Percentiles rank a stretch among this genome's conserved stretches.
Conservation (phyloP, 805 yeast genomes). For the Suhomyces tanzawaensis region DNA sequence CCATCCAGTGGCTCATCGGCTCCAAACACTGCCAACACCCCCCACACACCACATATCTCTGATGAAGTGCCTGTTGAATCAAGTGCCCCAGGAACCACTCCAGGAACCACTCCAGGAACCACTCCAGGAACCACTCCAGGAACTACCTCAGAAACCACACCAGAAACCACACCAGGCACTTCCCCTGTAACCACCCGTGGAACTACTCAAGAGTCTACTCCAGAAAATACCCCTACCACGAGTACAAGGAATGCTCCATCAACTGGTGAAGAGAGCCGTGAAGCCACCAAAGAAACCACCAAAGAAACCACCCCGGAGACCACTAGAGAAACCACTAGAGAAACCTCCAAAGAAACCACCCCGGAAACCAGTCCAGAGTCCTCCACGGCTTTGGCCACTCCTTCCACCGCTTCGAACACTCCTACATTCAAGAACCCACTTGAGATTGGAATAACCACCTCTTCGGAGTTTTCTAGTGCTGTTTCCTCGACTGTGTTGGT, state of each 20-base stretch:
- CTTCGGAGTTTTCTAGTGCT: conserved; percentile 1
- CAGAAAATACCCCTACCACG: conserved; percentile 1
- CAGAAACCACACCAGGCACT: conserved; percentile 2
- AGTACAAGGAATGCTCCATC: neutral
- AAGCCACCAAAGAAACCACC: too few species aligned
- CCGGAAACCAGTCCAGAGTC: neutral
- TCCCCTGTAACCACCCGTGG: neutral
- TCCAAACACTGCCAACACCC: neutral
- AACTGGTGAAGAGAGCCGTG: too few species aligned
- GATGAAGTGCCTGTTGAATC: too few species aligned
- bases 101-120: too few species aligned
- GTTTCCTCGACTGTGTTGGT: neutral
- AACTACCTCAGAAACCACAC: conserved; percentile 2
- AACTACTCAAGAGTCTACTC: neutral
- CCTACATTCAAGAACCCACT: neutral
- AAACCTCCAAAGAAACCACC: conserved; percentile 1
- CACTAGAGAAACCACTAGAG: neutral
- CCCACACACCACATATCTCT: neutral
- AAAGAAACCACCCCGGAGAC: neutral
- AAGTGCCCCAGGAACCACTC: too few species aligned
- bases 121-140: too few species aligned
- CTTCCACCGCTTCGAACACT: neutral
- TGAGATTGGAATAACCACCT: neutral
- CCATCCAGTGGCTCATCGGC: neutral
- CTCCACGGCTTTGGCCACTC: neutral